Evolutionary conservation across 129 eudicot species (phyloP).

Genomic region (Dittrichia graveolens): DNA sequence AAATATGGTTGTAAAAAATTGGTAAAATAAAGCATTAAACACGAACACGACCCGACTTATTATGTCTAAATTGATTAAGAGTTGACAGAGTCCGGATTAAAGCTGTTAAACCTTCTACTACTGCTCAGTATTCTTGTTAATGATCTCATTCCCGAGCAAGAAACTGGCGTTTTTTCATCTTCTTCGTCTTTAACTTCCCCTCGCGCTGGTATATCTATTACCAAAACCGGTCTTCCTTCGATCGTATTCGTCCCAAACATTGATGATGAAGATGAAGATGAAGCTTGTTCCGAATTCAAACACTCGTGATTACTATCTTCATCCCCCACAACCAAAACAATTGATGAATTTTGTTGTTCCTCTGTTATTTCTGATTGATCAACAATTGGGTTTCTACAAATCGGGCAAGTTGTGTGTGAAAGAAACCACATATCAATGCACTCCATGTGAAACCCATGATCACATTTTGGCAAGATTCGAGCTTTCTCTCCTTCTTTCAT

Average conservation of each 20-base stretch:
- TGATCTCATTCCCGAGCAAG: too few relatives aligned
- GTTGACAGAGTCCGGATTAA: too few relatives aligned
- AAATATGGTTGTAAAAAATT: too few relatives aligned
- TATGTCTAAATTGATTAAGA: too few relatives aligned
- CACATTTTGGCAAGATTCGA: constrained; percentile 42
- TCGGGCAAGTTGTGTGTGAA: constrained; percentile 37
- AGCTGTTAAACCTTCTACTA: background rate
- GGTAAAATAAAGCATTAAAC: too few relatives aligned
- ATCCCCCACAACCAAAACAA: constrained; percentile 39
- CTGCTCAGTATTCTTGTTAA: too few relatives aligned
- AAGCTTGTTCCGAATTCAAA: background rate
- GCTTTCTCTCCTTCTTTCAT: constrained; percentile 33
- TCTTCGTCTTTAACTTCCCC: background rate
- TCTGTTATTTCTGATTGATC: background rate
- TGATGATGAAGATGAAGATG: constrained; percentile 25
- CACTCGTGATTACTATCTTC: constrained; percentile 18
- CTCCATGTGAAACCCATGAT: constrained; percentile 44
- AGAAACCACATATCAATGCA: constrained; percentile 36
- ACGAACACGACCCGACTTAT: too few relatives aligned
- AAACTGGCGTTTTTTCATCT: too few relatives aligned
- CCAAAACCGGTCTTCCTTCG: constrained; percentile 33
- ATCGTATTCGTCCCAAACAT: background rate
- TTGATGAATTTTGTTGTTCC: constrained; percentile 1
- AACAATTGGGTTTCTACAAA: constrained; percentile 46
- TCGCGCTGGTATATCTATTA: constrained; percentile 54